phyloP scores from a whole-genome alignment of 768 basidiomycete genomes.

The Agrocybe pediades region DNA sequence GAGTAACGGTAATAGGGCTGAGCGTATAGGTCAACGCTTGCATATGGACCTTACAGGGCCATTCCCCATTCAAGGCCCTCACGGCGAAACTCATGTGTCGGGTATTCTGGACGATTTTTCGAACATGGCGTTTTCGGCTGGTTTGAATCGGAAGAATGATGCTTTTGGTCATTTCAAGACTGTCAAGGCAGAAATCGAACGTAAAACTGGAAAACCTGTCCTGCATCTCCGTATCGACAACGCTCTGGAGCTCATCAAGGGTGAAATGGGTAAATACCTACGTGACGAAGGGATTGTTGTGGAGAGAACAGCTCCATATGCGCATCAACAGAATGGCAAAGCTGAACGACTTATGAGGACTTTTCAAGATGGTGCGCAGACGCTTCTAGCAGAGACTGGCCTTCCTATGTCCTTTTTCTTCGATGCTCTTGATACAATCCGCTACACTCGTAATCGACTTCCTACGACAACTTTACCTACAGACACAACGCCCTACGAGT shows the following conservation, averaged over 20 bases:
- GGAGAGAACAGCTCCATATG: slow-evolving; percentile 26
- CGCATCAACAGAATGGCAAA: slow-evolving; percentile 34
- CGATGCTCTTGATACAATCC: slow-evolving; percentile 19
- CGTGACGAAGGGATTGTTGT: slow-evolving; percentile 18
- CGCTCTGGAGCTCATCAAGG: slow-evolving; percentile 12
- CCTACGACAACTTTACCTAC: slow-evolving; percentile 25
- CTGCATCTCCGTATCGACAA: slow-evolving; percentile 16
- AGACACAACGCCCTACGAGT: slow-evolving; percentile 20
- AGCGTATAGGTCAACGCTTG: too few species aligned
- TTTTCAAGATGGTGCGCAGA: slow-evolving; percentile 21
- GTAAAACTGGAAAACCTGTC: slow-evolving; percentile 8
- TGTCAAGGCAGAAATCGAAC: background rate
- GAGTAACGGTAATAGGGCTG: too few species aligned
- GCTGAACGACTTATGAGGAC: slow-evolving; percentile 29
- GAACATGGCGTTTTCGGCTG: slow-evolving; percentile 15
- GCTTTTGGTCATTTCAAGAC: too few species aligned
- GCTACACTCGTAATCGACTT: slow-evolving; percentile 22
- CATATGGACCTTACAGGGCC: too few species aligned
- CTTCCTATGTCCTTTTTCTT: slow-evolving; percentile 24
- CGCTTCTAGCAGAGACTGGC: slow-evolving; percentile 22
- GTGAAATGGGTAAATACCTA: slow-evolving; percentile 8
- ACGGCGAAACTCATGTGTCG: too few species aligned
- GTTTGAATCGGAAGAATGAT: background rate
- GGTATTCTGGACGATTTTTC: slow-evolving; percentile 23
- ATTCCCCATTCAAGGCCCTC: too few species aligned